phyloP scores from a whole-genome alignment of 1,284 basidiomycete species.

The Trametes pubescens region DNA sequence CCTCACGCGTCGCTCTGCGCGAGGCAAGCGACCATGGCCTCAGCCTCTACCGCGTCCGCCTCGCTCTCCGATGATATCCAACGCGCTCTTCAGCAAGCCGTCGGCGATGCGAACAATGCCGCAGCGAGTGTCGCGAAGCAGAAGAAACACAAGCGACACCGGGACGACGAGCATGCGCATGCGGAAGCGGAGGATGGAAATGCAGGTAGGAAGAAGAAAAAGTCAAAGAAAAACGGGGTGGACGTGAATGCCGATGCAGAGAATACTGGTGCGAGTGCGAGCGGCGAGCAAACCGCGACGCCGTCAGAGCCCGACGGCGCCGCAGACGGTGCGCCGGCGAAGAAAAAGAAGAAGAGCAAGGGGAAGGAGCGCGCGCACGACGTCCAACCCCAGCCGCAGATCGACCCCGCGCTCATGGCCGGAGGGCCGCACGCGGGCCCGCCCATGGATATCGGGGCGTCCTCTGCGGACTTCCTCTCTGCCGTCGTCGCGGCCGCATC shows the following conservation, averaged over 20 bases:
- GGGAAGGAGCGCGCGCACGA: conserved; percentile 43
- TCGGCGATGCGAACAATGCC: conserved; percentile 46
- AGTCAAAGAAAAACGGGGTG: conserved; percentile 41
- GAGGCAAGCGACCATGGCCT: conserved; percentile 24
- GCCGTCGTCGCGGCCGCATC: conserved; percentile 46
- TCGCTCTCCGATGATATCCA: conserved; percentile 46
- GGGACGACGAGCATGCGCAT: conserved; percentile 42
- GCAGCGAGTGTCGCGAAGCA: conserved; percentile 51
- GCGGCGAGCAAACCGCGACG: conserved; percentile 14
- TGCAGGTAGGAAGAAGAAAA: conserved; percentile 42
- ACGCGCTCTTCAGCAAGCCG: conserved; percentile 54
- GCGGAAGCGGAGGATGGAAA: conserved; percentile 41
- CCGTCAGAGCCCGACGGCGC: conserved; percentile 19
- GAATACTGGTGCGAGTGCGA: conserved; percentile 9
- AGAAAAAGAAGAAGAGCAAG: conserved; percentile 53
- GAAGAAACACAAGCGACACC: conserved; percentile 52
- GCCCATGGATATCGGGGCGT: conserved; percentile 31
- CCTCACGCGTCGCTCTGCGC: conserved; percentile 28
- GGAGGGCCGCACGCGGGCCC: background rate
- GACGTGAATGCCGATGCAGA: conserved; percentile 14
- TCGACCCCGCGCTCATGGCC: conserved; percentile 20
- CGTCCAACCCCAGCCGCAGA: conserved; percentile 34
- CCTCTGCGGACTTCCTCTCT: conserved; percentile 63
- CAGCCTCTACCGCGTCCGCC: conserved; percentile 33
- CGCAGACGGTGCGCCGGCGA: conserved; percentile 30